Percentiles rank a stretch among this genome's conserved stretches.
These are phyloP conservation scores for Cladophialophora exuberans DNA, from an alignment of 2,329 filamentous ascomycete genomes.

Conservation along the genomic window DNA sequence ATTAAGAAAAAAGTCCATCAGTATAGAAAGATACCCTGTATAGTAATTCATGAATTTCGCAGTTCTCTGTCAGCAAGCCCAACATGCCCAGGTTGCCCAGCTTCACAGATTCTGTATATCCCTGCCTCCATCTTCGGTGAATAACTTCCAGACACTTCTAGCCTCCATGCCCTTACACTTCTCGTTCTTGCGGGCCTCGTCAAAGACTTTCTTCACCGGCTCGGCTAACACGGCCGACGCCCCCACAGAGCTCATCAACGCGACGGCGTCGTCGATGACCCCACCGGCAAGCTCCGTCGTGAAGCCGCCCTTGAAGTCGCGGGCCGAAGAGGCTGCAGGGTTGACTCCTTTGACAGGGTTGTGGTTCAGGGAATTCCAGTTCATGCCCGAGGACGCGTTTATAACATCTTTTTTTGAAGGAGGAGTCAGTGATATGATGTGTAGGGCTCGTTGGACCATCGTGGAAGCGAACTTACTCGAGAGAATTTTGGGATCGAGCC, in stretches of 20 bases:
- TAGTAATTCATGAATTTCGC: not conserved
- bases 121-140: slow-evolving; percentile 5
- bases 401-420: slow-evolving; percentile 11
- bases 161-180: slow-evolving; percentile 13
- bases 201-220: slow-evolving; percentile 6
- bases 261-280: slow-evolving; percentile 11
- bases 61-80: not conserved
- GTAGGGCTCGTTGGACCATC: not conserved
- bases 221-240: slow-evolving; percentile 2
- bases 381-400: slow-evolving; percentile 11
- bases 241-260: slow-evolving; percentile 3
- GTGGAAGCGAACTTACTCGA: not conserved
- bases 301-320: slow-evolving; percentile 13
- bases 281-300: slow-evolving; percentile 11
- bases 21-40: slow-evolving; percentile 21
- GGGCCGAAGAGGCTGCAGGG: slow-evolving; percentile 2
- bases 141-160: slow-evolving; percentile 11
- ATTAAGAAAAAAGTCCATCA: slow-evolving; percentile 25
- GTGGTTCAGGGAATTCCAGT: slow-evolving; percentile 10
- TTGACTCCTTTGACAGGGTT: slow-evolving; percentile 13
- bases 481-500: slow-evolving; percentile 9
- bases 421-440: not conserved
- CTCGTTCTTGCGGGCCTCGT: slow-evolving; percentile 7
- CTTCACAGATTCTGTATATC: slow-evolving; percentile 2
- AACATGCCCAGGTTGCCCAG: not conserved